Conservation (phyloP, 306 rosid genomes). For the Lotus japonicus region DNA sequence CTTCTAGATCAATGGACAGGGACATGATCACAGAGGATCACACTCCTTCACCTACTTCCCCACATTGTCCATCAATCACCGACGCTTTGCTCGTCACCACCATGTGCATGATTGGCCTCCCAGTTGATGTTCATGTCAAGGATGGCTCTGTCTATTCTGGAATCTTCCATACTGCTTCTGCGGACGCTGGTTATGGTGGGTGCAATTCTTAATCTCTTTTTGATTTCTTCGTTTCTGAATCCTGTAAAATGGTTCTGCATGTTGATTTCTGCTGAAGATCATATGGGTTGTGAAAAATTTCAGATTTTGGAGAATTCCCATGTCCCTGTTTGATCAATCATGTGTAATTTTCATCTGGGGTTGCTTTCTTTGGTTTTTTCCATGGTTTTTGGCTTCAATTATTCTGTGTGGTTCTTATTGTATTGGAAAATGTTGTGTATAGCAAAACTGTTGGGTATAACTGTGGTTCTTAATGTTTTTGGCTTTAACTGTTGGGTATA, state of each 20-base stretch:
- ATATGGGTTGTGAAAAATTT: not conserved
- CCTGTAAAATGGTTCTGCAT: not conserved
- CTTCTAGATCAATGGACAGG: slow-evolving; percentile 48
- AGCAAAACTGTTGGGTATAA: too few relatives aligned
- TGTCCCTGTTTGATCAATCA: slow-evolving; percentile 17
- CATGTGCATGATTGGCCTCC: slow-evolving; percentile 68
- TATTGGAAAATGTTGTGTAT: not conserved
- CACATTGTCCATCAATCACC: slow-evolving; percentile 29
- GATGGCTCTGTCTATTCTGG: slow-evolving; percentile 90
- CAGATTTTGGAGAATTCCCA: not conserved
- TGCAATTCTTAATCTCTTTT: slow-evolving; percentile 8
- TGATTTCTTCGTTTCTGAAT: too few relatives aligned
- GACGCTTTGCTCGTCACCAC: slow-evolving; percentile 67
- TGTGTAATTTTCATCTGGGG: slow-evolving; percentile 18
- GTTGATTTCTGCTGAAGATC: not conserved
- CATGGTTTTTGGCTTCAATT: too few relatives aligned
- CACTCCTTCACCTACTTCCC: not conserved
- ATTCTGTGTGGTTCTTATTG: too few relatives aligned
- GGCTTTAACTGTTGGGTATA: not conserved
- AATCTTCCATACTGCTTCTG: slow-evolving; percentile 73
- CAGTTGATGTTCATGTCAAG: slow-evolving; percentile 67
- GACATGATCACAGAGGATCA: slow-evolving; percentile 32
- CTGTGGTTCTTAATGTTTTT: too few relatives aligned
- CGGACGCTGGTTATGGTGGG: slow-evolving; percentile 60
- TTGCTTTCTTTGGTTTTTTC: not conserved